Evolutionary conservation across 208 protist species (phyloP), one percentile per base, ranked within the genome.

Genomic region (Trypanosoma melophagium): DNA sequence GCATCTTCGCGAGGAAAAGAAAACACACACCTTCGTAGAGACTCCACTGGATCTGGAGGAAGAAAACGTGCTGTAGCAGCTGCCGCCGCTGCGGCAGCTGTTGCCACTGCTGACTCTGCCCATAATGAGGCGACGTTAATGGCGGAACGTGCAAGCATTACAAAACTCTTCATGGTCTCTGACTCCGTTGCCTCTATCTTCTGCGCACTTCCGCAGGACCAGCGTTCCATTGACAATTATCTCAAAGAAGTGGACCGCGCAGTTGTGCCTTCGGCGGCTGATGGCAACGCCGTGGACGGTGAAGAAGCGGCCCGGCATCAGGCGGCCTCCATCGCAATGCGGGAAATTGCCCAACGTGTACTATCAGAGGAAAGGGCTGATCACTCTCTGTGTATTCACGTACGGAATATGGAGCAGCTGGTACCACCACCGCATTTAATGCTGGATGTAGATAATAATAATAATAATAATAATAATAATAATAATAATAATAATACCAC

Each of bases 131-230:
- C 81, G 25, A 60, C 87, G 7, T 75, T 84, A 19, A 60, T 89
- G 10, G 77, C 77, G 12, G 84, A 95, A 69, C 82, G 89, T 14
- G 76, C 79, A 54, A 91, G 80, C 63, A 77, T 93, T n/a, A 90
- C 83, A 9, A 93, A 93, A 70, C 79, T 95, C 10, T 91, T 92
- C 52, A 86, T 95, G 74, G 71, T 92, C 1, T 89, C 89, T 24
- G 82, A 89, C 44, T 88, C 81, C 3, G 70, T 95, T 12, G 77
- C 79, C 0, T 89, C 77, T 24, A 80, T 95, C 35, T 95, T 93
- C 74, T 77, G 73, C 17, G 69, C 76, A 3, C 55, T 88, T 14
- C 83, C 85, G 10, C 65, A 71, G 51, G 79, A 77, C 17, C 67
- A 83, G 40, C 69, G 47, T 5, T 60, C 54, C 41, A 58, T 94